Evolutionary conservation across 2,329 filamentous ascomycete species (phyloP).

Genomic region (Leptographium wingfieldii): DNA sequence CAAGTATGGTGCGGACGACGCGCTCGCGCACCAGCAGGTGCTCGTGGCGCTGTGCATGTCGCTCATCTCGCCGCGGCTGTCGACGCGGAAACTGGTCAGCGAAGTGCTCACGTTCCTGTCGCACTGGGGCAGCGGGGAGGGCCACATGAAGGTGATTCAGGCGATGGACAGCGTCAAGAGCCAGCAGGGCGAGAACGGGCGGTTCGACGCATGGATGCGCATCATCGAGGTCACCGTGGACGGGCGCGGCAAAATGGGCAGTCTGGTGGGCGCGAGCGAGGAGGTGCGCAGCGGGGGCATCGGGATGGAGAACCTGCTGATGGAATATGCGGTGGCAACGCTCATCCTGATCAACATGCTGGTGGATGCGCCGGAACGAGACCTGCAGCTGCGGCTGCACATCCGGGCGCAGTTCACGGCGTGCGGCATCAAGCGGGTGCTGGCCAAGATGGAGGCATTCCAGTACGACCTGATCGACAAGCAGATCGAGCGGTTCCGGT

Average conservation of each 20-base stretch:
- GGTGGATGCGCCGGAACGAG: constrained; percentile 77
- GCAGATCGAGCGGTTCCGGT: constrained; percentile 85
- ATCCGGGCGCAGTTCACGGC: constrained; percentile 92
- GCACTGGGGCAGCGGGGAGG: constrained; percentile 77
- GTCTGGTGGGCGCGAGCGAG: constrained; percentile 89
- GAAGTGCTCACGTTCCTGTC: constrained; percentile 94
- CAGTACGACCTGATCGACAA: constrained; percentile 98
- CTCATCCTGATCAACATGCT: constrained; percentile 95
- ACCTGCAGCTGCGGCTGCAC: constrained; percentile 84
- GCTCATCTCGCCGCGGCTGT: constrained; percentile 75
- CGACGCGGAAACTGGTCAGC: constrained; percentile 86
- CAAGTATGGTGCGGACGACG: constrained; percentile 96
- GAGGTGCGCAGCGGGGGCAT: constrained; percentile 93
- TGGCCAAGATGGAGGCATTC: constrained; percentile 95
- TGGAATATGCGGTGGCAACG: constrained; percentile 96
- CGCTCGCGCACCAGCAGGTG: constrained; percentile 77
- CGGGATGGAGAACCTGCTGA: constrained; percentile 95
- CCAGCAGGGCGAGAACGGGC: constrained; percentile 79
- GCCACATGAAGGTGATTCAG: constrained; percentile 86
- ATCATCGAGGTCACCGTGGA: constrained; percentile 95
- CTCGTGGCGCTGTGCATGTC: constrained; percentile 79
- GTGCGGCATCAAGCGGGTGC: constrained; percentile 85
- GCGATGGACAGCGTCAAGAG: constrained; percentile 85
- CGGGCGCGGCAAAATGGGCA: constrained; percentile 97
- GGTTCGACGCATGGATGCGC: constrained; percentile 98